Conservation (phyloP, 805 yeast genomes). For the Yarrowia sp. region DNA sequence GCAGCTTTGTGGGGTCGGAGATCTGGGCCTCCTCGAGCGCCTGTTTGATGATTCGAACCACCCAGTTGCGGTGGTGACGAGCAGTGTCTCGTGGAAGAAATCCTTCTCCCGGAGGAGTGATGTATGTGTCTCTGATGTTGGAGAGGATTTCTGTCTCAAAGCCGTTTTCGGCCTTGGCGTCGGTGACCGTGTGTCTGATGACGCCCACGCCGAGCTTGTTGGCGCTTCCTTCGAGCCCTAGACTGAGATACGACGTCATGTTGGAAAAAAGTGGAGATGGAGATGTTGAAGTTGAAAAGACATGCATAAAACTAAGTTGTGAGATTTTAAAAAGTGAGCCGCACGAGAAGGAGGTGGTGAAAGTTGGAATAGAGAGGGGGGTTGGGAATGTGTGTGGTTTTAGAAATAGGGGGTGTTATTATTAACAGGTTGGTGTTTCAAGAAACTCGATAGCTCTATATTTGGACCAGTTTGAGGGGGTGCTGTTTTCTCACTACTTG, state of each 20-base stretch:
- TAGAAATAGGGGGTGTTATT: no score
- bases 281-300: not conserved
- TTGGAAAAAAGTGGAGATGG: not conserved
- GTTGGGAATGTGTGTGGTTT: no score
- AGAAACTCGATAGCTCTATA: no score
- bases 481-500: no score
- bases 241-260: conserved; percentile 27
- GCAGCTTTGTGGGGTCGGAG: conserved; percentile 61
- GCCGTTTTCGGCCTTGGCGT: conserved; percentile 44
- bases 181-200: conserved; percentile 62
- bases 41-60: conserved; percentile 70
- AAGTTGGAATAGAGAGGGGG: no score
- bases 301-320: no score
- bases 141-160: conserved; percentile 79
- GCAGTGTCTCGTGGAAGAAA: conserved; percentile 97
- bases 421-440: no score
- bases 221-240: conserved; percentile 97
- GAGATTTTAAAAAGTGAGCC: not conserved
- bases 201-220: conserved; percentile 95
- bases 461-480: no score
- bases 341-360: not conserved
- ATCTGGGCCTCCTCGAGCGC: conserved; percentile 72
- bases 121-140: conserved; percentile 93
- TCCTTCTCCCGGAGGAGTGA: conserved; percentile 98
- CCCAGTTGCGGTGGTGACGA: conserved; percentile 95